These are phyloP conservation scores for Carex sylvatica DNA, from an alignment of 202 grass and related monocot species.

Conservation along the genomic window DNA sequence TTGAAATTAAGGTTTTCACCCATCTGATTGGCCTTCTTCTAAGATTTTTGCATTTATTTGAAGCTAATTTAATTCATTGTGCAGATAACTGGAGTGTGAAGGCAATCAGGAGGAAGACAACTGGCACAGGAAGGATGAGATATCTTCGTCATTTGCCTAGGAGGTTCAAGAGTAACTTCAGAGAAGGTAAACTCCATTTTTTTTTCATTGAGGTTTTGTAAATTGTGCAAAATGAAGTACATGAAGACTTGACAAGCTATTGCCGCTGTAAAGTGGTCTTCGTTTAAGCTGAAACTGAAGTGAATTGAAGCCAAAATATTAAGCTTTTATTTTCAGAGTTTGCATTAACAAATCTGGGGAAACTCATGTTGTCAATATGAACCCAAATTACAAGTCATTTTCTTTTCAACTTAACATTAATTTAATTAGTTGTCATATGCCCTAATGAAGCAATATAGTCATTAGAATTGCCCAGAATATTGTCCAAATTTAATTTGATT, in stretches of 20 bases:
- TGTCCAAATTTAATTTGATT: neutral
- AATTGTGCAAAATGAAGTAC: neutral
- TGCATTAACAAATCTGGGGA: neutral
- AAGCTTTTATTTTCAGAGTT: neutral
- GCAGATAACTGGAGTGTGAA: constrained; percentile 82
- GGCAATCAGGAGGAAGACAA: constrained; percentile 78
- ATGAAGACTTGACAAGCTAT: neutral
- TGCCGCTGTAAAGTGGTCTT: neutral
- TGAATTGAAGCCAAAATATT: neutral
- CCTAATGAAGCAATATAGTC: neutral
- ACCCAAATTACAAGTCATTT: neutral
- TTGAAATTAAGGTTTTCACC: no score
- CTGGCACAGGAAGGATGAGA: constrained; percentile 74
- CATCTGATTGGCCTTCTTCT: neutral
- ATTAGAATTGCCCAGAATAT: neutral
- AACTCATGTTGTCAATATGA: neutral
- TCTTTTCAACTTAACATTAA: no score
- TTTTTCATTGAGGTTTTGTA: neutral
- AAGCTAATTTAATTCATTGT: neutral
- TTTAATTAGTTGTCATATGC: neutral
- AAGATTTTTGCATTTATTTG: neutral
- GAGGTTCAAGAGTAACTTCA: constrained; percentile 84
- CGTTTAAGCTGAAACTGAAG: neutral
- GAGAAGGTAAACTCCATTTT: constrained; percentile 45
- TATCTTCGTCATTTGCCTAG: constrained; percentile 65